Percentiles rank a stretch among this genome's conserved stretches.
phyloP scores from a whole-genome alignment of 495 filamentous ascomycete genomes.

The Tuber indicum region DNA sequence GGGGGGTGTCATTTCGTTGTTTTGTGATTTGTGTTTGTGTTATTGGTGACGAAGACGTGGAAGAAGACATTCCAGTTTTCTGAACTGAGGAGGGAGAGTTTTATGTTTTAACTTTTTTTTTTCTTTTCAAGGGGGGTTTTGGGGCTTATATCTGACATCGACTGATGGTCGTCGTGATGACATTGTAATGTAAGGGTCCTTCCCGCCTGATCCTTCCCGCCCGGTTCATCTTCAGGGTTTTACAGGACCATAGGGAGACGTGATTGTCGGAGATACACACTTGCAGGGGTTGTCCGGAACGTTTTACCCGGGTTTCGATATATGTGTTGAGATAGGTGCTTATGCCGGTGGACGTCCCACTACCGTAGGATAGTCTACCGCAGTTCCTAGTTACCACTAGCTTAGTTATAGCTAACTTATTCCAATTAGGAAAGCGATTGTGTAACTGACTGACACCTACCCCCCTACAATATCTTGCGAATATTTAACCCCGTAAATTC shows the following conservation, averaged over 20 bases:
- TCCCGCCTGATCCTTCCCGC: background rate
- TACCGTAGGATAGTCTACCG: background rate
- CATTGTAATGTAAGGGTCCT: background rate
- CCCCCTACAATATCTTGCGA: background rate
- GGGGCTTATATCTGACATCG: background rate
- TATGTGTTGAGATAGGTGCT: background rate
- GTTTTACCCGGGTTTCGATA: background rate
- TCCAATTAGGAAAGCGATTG: background rate
- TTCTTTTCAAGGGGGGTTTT: background rate
- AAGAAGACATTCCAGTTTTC: background rate
- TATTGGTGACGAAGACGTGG: background rate
- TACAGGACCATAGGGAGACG: background rate
- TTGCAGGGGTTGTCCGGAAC: background rate
- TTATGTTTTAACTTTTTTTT: background rate
- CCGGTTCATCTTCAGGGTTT: background rate
- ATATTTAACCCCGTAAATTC: background rate
- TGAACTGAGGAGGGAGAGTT: background rate
- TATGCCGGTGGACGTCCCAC: background rate
- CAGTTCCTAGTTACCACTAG: background rate
- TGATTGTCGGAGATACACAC: background rate
- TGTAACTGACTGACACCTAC: background rate
- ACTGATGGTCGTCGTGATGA: background rate
- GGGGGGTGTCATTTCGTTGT: background rate
- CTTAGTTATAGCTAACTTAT: background rate
- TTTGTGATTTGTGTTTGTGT: background rate